Evolutionary conservation across 495 filamentous ascomycete species (phyloP), one percentile per base, ranked within the genome.

Genomic region (Aspergillus mulundensis): DNA sequence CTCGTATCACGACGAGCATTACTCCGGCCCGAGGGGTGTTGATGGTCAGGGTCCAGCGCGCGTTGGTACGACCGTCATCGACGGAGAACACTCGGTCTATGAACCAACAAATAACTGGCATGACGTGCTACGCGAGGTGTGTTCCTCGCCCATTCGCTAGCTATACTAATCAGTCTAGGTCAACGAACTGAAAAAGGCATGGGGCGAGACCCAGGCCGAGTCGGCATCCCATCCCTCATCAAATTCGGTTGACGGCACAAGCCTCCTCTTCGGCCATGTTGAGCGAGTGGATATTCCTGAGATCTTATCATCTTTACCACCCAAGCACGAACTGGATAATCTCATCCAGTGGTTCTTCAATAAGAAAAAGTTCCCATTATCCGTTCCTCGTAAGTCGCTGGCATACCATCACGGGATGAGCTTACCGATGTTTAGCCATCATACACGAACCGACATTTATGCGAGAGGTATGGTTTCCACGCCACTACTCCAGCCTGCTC

Each of bases 381-480:
- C 51, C 11, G 21, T 60, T 20, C 57, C 57, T 21, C 57, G 57
- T 60, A 56, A 46, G 57, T 18, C 0, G 5, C 15, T 18, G 7
- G 5, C n/a, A 2, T 20, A 28, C 1, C 14, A 11, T 21, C 23
- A 0, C 19, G 6, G 18, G 10, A 24, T 14, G 10, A 21, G 20
- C 39, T 53, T 20, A 58, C 25, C 5, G 18, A 15, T 49, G 6
- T 8, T 4, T 18, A 60, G 57, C 57, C 7, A 60, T 60, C 20
- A 4, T 60, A 40, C 57, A 60, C 23, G 21, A 60, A 40, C 57
- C 57, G 19, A 60, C 57, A 7, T 60, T 60, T 16, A 55, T 51
- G 39, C 51, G 46, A 1, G 57, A 60, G 57, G 57, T 55, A 56
- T 25, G 39, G 16, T 12, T 20, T 11, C n/a, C 28, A 28, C 11